A percentile compares a stretch with the other conserved stretches of the same genome.
Evolutionary conservation across 2,329 filamentous ascomycete genomes (phyloP).

Genomic region (Botrytis tulipae): DNA sequence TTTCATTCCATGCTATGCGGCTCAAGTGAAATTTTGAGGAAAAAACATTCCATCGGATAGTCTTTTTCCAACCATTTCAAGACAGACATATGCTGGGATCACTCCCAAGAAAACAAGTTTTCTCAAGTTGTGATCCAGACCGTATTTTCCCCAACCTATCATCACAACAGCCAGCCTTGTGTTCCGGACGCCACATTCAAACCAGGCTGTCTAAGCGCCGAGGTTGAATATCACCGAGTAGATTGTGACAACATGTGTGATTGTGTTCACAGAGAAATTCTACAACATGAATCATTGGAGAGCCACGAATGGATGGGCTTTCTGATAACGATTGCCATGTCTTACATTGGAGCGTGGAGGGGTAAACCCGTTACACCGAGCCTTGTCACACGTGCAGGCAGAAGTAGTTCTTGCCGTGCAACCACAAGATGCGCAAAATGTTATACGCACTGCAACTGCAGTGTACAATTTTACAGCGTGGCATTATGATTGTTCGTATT

Average conservation of each 20-base stretch:
- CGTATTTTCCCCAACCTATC: neutral
- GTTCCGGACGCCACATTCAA: neutral
- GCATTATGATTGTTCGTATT: constrained; percentile 5
- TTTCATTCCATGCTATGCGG: neutral
- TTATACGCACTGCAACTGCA: constrained; percentile 11
- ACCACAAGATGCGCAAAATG: neutral
- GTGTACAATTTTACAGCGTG: neutral
- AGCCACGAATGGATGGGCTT: neutral
- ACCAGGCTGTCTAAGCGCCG: constrained; percentile 4
- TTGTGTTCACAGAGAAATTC: neutral
- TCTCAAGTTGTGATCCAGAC: neutral
- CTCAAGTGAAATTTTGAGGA: neutral
- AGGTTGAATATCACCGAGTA: neutral
- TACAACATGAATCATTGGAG: neutral
- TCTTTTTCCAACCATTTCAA: neutral
- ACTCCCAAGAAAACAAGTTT: neutral
- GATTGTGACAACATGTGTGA: constrained; percentile 1
- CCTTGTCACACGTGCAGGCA: neutral
- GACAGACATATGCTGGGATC: neutral
- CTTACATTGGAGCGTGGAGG: constrained; percentile 7
- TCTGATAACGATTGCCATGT: constrained; percentile 2
- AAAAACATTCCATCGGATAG: neutral
- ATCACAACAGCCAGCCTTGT: constrained; percentile 13
- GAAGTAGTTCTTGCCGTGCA: neutral
- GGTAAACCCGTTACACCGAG: neutral